Percentiles rank a stretch among this genome's conserved stretches.
phyloP scores from a whole-genome alignment of 768 basidiomycete genomes.

The Auricularia sp. region DNA sequence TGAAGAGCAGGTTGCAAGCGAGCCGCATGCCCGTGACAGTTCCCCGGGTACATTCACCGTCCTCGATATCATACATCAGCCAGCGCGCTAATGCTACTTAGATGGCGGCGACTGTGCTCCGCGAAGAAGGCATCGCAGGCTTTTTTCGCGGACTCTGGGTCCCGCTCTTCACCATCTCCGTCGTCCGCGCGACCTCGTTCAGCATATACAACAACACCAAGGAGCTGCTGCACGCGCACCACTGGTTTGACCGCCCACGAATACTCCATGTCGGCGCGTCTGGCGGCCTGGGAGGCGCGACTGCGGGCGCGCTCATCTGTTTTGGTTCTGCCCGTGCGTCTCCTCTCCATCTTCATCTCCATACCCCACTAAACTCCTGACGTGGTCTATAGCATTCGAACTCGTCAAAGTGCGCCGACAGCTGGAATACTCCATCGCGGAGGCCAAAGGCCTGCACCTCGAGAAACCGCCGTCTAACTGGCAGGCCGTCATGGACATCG shows the following conservation, averaged over 20 bases:
- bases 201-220: slow-evolving; percentile 84
- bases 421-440: slow-evolving; percentile 84
- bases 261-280: slow-evolving; percentile 63
- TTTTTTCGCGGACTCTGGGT: slow-evolving; percentile 90
- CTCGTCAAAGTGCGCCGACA: slow-evolving; percentile 93
- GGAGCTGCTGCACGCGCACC: slow-evolving; percentile 52
- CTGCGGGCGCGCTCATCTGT: slow-evolving; percentile 83
- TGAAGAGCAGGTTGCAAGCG: slow-evolving; percentile 89
- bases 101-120: slow-evolving; percentile 60
- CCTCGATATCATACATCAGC: slow-evolving; percentile 15
- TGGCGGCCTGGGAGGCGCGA: slow-evolving; percentile 76
- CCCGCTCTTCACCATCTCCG: slow-evolving; percentile 89
- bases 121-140: slow-evolving; percentile 78
- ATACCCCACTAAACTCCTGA: not conserved
- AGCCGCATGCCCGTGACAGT: slow-evolving; percentile 68
- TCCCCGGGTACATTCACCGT: slow-evolving; percentile 32
- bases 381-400: slow-evolving; percentile 58
- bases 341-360: not conserved
- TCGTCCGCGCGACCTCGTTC: slow-evolving; percentile 90
- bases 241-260: slow-evolving; percentile 48
- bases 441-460: slow-evolving; percentile 61
- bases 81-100: slow-evolving; percentile 12
- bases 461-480: slow-evolving; percentile 69
- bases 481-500: slow-evolving; percentile 73
- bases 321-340: slow-evolving; percentile 81